Base-by-base conservation (phyloP, 2,329 filamentous ascomycete genomes). In the Neofusicoccum kwambonambiense region DNA sequence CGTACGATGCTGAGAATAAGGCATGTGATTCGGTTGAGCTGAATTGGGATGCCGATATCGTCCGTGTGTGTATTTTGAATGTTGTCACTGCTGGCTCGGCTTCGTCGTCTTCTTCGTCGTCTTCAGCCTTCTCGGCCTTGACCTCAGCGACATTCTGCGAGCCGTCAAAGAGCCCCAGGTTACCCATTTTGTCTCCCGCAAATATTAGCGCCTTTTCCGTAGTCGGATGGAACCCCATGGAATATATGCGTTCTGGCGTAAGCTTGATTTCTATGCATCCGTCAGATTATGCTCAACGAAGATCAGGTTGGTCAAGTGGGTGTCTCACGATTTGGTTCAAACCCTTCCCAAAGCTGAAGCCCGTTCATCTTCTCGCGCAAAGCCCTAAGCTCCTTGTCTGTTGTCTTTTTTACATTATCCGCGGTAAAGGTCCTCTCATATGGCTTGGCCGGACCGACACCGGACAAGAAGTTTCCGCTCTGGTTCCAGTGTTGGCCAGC, bases 181-280 rank as follows among this genome's bases (percentile, higher is more conserved):
- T 91, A 1, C 95, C 94, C 69, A 96, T 85, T 75, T 99, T 99
- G 72, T 99, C 95, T 11, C 94, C 94, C 0, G 94, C 94, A 74
- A 99, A 96, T 1, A 98, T 85, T 2, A 99, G 82, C 0, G 93
- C 88, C 72, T 98, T 98, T 2, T 93, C 88, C 65, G 88, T 83
- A 0, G 89, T 93, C 0, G 95, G 95, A 71, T 99, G 95, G 70
- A 99, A 94, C 0, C 89, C 88, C 71, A 98, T 87, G 0, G 91
- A 85, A 73, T 98, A 99, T 13, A 96, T 86, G 62, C 94, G 82
- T 70, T 97, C 92, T 0, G 93, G 93, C 0, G 91, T 94, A 56
- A 97, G 89, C 74, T 97, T 98, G 71, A 97, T 95, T 62, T 91
- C 91, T 92, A 69, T 1, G 13, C 44, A 49, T 15, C 3, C 42